phyloP scores from a whole-genome alignment of 75 land plant species.

The Pseudotsuga menziesii region DNA sequence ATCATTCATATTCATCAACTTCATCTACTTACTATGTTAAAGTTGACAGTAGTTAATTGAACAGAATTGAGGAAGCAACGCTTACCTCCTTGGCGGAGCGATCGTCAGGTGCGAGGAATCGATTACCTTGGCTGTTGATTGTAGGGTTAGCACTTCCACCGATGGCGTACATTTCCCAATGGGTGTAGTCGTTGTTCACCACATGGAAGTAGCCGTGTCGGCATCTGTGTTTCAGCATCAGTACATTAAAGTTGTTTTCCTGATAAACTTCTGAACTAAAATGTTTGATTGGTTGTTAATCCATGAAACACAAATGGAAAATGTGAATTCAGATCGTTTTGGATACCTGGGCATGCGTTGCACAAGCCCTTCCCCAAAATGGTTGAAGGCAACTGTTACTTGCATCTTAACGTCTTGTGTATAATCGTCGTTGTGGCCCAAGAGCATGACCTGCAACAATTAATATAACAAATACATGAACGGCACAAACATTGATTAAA shows the following conservation, averaged over 20 bases:
- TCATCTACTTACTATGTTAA: not conserved
- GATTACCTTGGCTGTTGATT: slow-evolving; percentile 82
- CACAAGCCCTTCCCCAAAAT: slow-evolving; percentile 65
- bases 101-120: slow-evolving; percentile 65
- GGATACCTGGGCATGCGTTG: slow-evolving; percentile 83
- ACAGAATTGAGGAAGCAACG: not conserved
- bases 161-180: slow-evolving; percentile 95
- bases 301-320: not conserved
- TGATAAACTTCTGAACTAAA: not conserved
- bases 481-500: not conserved
- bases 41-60: not conserved
- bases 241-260: not conserved
- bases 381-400: slow-evolving; percentile 74
- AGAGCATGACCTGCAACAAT: slow-evolving; percentile 53
- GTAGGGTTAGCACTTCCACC: slow-evolving; percentile 90
- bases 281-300: not conserved
- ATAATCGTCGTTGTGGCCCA: slow-evolving; percentile 57
- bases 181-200: slow-evolving; percentile 83
- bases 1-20: not conserved
- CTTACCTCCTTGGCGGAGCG: slow-evolving; percentile 59
- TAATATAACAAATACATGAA: not conserved
- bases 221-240: slow-evolving; percentile 41
- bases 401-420: slow-evolving; percentile 55
- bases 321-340: no score
- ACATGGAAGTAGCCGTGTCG: slow-evolving; percentile 88